Evolutionary conservation across 306 rosid species (phyloP), one percentile per base, ranked within the genome.

Genomic region (Gastrolobium villosum): DNA sequence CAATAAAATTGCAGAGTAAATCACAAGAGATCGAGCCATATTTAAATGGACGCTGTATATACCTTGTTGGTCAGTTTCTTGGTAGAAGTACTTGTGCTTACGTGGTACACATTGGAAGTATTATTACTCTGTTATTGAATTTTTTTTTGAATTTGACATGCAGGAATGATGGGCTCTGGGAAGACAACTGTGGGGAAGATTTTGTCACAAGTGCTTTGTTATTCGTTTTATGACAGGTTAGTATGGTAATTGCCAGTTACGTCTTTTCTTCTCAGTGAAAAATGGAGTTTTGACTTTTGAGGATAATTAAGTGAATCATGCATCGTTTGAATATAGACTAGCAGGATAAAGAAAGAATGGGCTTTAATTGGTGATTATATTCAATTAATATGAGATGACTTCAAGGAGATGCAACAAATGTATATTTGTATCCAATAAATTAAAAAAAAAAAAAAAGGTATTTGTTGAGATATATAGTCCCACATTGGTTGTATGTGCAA

Each of bases 111-210:
- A 31, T 36, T 60, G 55, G 20, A 40, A 43, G 60, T 43, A 30
- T 46, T 54, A 70, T 62, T 59, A 65, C 60, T 44, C 56, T 28
- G 74, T 28, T 39, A 74, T 78, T 72, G 53, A 59, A n/a, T n/a
- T n/a, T n/a, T n/a, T n/a, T n/a, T n/a, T 41, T 46, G 65, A 62
- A 34, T 77, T 59, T 72, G 56, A 75, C 54, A 80, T 79, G 81
- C 86, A 93, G 98, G 98, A 74, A 93, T 93, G 97, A 93, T 91
- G 98, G 98, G 97, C 41, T 93, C 98, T 37, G 98, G 98, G 43
- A 93, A 93, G 87, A 91, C 98, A 20, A 93, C 98, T 7, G 89
- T 93, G 14, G 97, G 98, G 68, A 91, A 83, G 84, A 75, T 90
- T 82, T 55, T 93, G 86, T 80, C 97, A 0, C 78, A 84, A 55